A percentile compares a stretch with the other conserved stretches of the same genome.
phyloP scores from a whole-genome alignment of 2,329 filamentous ascomycete genomes.

The Ophiognomonia clavigignenti-juglandacearum region DNA sequence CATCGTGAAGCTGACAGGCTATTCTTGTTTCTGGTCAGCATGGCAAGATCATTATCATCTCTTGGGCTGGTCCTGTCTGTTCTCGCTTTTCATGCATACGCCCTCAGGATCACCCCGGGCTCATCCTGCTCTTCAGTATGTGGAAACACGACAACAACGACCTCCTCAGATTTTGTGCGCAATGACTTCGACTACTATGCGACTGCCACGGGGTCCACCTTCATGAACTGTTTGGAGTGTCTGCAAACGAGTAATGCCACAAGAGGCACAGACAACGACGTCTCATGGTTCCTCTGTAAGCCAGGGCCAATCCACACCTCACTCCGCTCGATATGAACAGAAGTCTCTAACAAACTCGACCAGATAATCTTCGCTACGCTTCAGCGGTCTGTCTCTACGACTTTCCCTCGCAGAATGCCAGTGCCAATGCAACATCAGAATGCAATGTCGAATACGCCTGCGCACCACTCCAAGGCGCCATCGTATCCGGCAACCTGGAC shows the following conservation, averaged over 20 bases:
- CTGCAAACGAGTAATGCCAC: slow-evolving; percentile 39
- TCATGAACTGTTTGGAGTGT: slow-evolving; percentile 41
- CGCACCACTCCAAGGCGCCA: slow-evolving; percentile 30
- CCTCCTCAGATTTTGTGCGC: slow-evolving; percentile 42
- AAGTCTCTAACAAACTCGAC: slow-evolving; percentile 16
- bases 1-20: slow-evolving; percentile 9
- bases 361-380: slow-evolving; percentile 47
- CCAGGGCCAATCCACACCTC: not conserved
- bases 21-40: slow-evolving; percentile 1
- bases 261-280: slow-evolving; percentile 34
- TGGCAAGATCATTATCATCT: not conserved
- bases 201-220: slow-evolving; percentile 36
- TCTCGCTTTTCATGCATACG: slow-evolving; percentile 17
- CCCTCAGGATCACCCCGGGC: slow-evolving; percentile 44
- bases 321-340: not conserved
- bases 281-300: slow-evolving; percentile 45
- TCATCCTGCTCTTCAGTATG: slow-evolving; percentile 47
- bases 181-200: slow-evolving; percentile 34
- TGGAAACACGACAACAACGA: slow-evolving; percentile 39
- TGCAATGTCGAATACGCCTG: slow-evolving; percentile 40
- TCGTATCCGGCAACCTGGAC: slow-evolving; percentile 31
- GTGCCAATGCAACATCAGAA: slow-evolving; percentile 30
- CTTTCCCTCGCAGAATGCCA: slow-evolving; percentile 25
- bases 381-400: slow-evolving; percentile 42
- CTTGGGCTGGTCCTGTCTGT: slow-evolving; percentile 5